Conservation (phyloP, 306 rosid species). For the Rubus idaeus region DNA sequence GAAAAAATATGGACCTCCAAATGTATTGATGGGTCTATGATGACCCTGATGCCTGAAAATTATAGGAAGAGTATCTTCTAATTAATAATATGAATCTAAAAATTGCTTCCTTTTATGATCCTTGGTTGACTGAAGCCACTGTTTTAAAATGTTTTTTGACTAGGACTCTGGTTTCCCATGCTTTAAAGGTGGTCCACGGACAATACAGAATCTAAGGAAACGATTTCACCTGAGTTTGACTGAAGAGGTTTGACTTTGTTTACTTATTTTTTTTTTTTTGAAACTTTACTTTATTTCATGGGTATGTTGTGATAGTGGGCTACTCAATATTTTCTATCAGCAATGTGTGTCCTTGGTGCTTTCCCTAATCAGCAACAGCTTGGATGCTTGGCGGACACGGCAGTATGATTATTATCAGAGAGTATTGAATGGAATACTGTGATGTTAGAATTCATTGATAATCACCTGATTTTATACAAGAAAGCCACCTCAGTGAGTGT, state of each 20-base stretch:
- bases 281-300: conserved; percentile 9
- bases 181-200: conserved; percentile 95
- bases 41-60: neutral
- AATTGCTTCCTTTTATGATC: neutral
- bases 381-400: conserved; percentile 99
- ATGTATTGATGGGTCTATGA: neutral
- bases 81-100: neutral
- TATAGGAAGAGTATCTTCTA: neutral
- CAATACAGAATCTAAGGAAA: conserved; percentile 93
- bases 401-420: conserved; percentile 98
- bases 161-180: conserved; percentile 99
- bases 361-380: conserved; percentile 93
- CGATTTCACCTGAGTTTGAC: conserved; percentile 92
- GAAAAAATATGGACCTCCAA: neutral
- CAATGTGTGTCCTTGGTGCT: conserved; percentile 99
- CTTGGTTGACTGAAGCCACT: conserved; percentile 21
- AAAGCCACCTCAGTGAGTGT: conserved; percentile 32
- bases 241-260: conserved; percentile 68
- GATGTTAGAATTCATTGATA: conserved; percentile 39
- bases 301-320: conserved; percentile 22
- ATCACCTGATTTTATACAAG: conserved; percentile 38
- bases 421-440: conserved; percentile 96
- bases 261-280: conserved; percentile 15
- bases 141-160: conserved; percentile 32
- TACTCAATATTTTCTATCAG: conserved; percentile 39